These are phyloP conservation scores for Bruguiera hainesii DNA, from an alignment of 441 rosid genomes.

Conservation along the genomic window DNA sequence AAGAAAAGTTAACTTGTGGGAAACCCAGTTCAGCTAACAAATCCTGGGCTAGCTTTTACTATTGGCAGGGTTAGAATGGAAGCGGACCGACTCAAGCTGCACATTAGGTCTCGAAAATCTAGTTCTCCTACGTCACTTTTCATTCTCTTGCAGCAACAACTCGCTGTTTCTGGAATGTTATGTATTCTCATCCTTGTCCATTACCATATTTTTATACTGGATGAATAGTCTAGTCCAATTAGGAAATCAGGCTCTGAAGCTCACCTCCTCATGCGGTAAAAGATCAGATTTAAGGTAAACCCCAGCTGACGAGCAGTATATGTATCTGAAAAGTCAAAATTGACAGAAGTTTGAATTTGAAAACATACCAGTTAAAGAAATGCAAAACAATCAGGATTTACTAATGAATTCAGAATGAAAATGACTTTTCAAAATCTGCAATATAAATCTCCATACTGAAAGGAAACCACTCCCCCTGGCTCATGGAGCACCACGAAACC, in stretches of 20 bases:
- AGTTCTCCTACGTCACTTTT: neutral
- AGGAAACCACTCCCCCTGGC: neutral
- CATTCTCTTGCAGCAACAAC: neutral
- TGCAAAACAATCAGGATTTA: neutral
- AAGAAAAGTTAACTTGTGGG: no score
- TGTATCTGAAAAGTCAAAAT: conserved; percentile 56
- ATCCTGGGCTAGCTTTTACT: no score
- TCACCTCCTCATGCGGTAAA: conserved; percentile 76
- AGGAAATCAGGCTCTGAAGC: conserved; percentile 5
- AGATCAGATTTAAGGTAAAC: conserved; percentile 86
- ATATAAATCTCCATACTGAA: neutral
- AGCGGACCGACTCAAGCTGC: neutral
- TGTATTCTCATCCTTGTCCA: neutral
- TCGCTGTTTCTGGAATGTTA: neutral
- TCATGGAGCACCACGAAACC: neutral
- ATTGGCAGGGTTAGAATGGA: neutral
- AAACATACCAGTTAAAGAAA: neutral
- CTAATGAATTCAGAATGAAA: neutral
- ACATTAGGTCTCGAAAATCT: no score
- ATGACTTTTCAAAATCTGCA: neutral
- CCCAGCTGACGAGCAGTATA: conserved; percentile 97
- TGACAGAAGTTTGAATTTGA: conserved; percentile 16
- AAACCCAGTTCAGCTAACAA: no score
- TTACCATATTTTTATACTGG: neutral
- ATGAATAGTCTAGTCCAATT: neutral